Conservation (phyloP, 2,329 filamentous ascomycete species). For the Sarocladiaceae sp. region DNA sequence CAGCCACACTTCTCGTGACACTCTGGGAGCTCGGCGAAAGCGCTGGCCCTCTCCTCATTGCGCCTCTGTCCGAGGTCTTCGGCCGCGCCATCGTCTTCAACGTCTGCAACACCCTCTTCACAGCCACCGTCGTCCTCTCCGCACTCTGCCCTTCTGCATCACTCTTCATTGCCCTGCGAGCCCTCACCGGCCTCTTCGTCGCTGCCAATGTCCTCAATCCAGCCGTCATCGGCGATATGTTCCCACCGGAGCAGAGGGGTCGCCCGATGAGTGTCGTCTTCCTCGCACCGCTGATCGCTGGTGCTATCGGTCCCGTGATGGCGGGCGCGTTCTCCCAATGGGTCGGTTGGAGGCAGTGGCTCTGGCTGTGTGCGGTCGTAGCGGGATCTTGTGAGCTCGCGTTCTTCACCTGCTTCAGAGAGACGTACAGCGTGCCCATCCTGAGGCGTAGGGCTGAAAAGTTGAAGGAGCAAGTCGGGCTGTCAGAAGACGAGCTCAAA, state of each 20-base stretch:
- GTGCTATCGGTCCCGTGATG: conserved; percentile 50
- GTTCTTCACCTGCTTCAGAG: conserved; percentile 46
- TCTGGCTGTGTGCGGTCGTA: conserved; percentile 44
- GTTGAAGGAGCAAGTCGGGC: background rate
- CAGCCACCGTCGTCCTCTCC: conserved; percentile 38
- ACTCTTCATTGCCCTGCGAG: conserved; percentile 46
- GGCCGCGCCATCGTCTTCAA: conserved; percentile 52
- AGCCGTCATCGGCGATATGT: conserved; percentile 59
- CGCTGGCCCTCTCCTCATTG: conserved; percentile 53
- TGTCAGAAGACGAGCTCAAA: background rate
- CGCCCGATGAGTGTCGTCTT: conserved; percentile 51
- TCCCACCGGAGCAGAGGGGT: conserved; percentile 49
- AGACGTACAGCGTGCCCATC: conserved; percentile 56
- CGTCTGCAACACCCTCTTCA: conserved; percentile 44
- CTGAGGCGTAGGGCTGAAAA: conserved; percentile 26
- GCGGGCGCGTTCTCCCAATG: conserved; percentile 47
- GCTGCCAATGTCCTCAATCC: conserved; percentile 59
- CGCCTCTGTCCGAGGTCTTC: conserved; percentile 55
- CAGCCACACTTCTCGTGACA: conserved; percentile 58
- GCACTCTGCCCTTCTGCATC: conserved; percentile 39
- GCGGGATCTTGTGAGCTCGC: conserved; percentile 41
- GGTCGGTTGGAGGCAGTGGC: conserved; percentile 46
- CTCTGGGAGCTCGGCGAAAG: conserved; percentile 65
- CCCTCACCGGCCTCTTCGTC: conserved; percentile 55
- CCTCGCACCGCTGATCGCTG: conserved; percentile 51